Percentiles rank a stretch among this genome's conserved stretches.
phyloP scores from a whole-genome alignment of 352 stramenopile species.

The Aphanomyces astaci region DNA sequence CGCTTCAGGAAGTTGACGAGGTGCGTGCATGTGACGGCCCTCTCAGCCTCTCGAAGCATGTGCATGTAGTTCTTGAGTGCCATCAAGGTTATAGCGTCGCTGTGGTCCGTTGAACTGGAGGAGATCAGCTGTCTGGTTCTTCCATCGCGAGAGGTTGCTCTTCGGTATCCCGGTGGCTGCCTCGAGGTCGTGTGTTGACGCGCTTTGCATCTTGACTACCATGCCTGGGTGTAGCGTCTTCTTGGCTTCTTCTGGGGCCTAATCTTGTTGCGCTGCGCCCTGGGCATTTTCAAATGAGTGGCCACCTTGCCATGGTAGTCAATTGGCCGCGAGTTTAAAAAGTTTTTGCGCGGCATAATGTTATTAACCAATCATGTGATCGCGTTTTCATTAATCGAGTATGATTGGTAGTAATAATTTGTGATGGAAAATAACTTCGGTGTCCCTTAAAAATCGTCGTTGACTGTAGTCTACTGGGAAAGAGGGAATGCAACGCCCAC shows the following conservation, averaged over 20 bases:
- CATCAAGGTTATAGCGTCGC: neutral
- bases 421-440: neutral
- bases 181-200: neutral
- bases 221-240: neutral
- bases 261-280: neutral
- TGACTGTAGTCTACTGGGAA: no score
- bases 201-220: neutral
- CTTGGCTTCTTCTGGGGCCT: neutral
- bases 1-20: conserved; percentile 19
- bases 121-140: neutral
- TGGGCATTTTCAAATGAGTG: conserved; percentile 24
- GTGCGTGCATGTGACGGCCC: neutral
- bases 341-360: neutral
- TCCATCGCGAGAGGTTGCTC: neutral
- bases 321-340: neutral
- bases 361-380: neutral
- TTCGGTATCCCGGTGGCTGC: neutral
- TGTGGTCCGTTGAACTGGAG: neutral
- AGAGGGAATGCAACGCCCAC: no score
- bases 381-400: neutral
- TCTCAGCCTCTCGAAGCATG: neutral
- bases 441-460: neutral
- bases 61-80: neutral
- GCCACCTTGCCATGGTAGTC: neutral
- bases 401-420: neutral